Conservation (phyloP, 768 basidiomycete species). For the Boletus rufocinnamomeus region DNA sequence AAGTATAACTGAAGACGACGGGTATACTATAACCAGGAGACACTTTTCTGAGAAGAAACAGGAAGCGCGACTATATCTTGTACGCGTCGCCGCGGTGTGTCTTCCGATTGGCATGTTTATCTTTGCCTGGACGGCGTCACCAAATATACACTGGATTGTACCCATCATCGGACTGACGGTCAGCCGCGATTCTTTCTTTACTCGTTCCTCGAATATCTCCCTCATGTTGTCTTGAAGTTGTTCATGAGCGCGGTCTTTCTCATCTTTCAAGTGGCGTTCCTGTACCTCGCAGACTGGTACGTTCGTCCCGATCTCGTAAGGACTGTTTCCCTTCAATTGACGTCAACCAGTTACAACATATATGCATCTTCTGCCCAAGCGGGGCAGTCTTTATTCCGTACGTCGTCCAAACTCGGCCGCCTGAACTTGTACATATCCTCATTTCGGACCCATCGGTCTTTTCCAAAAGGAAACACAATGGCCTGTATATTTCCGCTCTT, state of each 20-base stretch:
- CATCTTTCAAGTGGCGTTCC: constrained; percentile 47
- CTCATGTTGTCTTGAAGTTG: constrained; percentile 32
- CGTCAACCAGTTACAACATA: constrained; percentile 37
- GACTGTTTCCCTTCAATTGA: not conserved
- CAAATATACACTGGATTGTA: constrained; percentile 61
- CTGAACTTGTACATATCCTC: too few species aligned
- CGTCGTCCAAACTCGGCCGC: constrained; percentile 10
- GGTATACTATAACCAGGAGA: constrained; percentile 26
- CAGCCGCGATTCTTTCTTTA: not conserved
- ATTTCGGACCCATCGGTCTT: not conserved
- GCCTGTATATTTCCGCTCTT: constrained; percentile 53
- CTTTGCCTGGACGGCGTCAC: constrained; percentile 66
- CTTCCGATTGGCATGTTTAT: constrained; percentile 65
- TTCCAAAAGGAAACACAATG: constrained; percentile 38
- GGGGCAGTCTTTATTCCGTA: constrained; percentile 50
- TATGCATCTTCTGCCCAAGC: constrained; percentile 59
- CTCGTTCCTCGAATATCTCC: not conserved
- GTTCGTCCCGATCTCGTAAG: constrained; percentile 3
- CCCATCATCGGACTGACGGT: constrained; percentile 28
- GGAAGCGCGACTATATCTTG: constrained; percentile 61
- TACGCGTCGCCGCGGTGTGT: constrained; percentile 54
- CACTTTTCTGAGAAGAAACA: constrained; percentile 32
- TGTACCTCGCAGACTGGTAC: constrained; percentile 55
- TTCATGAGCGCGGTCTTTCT: constrained; percentile 42
- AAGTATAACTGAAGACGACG: constrained; percentile 12